Evolutionary conservation across 2,329 filamentous ascomycete genomes (phyloP), one percentile per base, ranked within the genome.

Genomic region (Cladosporium phlei): DNA sequence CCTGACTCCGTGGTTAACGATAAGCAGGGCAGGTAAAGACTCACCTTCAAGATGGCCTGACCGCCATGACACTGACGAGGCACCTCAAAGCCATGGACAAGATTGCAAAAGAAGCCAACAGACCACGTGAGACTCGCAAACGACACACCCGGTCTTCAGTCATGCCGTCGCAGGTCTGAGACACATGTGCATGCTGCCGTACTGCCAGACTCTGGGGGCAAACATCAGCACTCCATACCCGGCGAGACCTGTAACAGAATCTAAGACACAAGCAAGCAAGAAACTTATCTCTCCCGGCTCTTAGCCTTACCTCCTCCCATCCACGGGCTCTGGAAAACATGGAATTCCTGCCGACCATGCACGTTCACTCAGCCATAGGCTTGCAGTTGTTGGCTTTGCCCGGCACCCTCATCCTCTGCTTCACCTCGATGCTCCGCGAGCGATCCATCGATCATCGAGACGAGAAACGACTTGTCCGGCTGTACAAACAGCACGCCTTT

Each of bases 181-280:
- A 44, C 40, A 44, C 14, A 44, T 44, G 40, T 44, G 40, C 40
- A 44, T 35, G 40, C 40, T 35, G 30, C 40, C 40, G 40, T 25
- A 34, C 21, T 34, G 40, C 21, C 40, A 44, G 29, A 12, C 40
- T 9, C 40, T 28, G 16, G 5, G 35, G 5, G 40, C 29, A 24
- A 44, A 22, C 20, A 44, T 20, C 22, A 34, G 11, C 40, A 35
- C 16, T 27, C 16, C n/a, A n/a, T 19, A 5, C 19, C 5, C 25
- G 16, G 12, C 30, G 11, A 43, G 19, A 19, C 5, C 19, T 25
- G n/a, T 10, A 28, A 14, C 22, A 25, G 16, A 28, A 44, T 14
- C 30, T 27, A 27, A 44, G 40, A 44, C 40, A 44, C 22, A 5
- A 9, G 17, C 30, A 10, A 35, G 40, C 29, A 35, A 5, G 11